Percentiles rank a stretch among this genome's conserved stretches.
Conservation (phyloP, 371 early-diverging fungal species). For the Neoconidiobolus thromboides region DNA sequence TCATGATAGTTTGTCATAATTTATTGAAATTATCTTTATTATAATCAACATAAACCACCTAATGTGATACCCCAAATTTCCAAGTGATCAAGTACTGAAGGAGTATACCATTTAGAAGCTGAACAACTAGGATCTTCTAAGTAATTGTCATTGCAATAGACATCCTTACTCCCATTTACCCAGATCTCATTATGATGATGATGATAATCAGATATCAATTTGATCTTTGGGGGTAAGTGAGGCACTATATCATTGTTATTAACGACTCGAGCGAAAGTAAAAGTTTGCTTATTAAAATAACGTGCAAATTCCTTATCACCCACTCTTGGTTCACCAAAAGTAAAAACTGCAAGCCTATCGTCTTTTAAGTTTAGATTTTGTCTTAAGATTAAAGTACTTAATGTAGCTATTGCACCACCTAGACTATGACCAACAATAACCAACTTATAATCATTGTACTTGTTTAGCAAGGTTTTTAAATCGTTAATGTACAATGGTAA, state of each 20-base stretch:
- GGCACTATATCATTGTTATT: neutral
- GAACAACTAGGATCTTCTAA: neutral
- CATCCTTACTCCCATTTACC: neutral
- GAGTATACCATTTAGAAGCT: too few species aligned
- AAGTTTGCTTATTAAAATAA: neutral
- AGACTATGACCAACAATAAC: neutral
- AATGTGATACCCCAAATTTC: too few species aligned
- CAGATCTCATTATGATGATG: neutral
- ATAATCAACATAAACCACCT: too few species aligned
- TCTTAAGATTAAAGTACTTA: neutral
- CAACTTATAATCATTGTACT: neutral
- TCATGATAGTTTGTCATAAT: too few species aligned
- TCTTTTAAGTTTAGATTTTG: neutral
- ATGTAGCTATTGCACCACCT: neutral
- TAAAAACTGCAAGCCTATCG: neutral
- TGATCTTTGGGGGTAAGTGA: neutral
- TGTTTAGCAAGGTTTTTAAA: neutral
- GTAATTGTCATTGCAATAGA: neutral
- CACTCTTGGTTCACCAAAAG: neutral
- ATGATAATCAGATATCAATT: neutral
- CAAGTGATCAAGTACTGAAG: too few species aligned
- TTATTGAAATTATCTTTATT: too few species aligned
- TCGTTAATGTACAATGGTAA: neutral
- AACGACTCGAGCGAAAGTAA: neutral
- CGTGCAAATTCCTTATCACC: neutral